Conservation (phyloP, 768 basidiomycete genomes). For the Boletus reticulatus region DNA sequence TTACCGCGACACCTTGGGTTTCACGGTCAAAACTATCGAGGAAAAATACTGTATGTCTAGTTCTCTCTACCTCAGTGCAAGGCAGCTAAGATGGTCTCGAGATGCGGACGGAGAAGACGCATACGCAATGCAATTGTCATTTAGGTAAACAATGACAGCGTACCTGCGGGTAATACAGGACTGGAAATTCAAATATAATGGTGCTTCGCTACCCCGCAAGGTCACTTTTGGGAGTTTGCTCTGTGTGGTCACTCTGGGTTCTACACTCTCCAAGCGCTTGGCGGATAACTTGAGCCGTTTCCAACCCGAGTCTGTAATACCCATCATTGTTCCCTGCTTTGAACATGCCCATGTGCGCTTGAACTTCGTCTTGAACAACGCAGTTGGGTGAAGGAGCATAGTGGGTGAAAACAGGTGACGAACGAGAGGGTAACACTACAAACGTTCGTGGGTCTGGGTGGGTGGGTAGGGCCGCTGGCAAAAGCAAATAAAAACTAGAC, state of each 20-base stretch:
- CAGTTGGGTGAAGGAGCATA: slow-evolving; percentile 69
- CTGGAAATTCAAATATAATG: slow-evolving; percentile 9
- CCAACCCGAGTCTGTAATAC: slow-evolving; percentile 82
- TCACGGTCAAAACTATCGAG: slow-evolving; percentile 82
- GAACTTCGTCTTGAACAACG: slow-evolving; percentile 69
- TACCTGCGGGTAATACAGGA: neutral
- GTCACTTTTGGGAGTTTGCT: neutral
- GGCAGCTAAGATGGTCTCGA: slow-evolving; percentile 31
- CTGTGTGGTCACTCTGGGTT: neutral
- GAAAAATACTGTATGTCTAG: slow-evolving; percentile 83
- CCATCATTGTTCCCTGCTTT: slow-evolving; percentile 78
- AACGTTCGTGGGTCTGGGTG: slow-evolving; percentile 67
- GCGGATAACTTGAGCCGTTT: slow-evolving; percentile 58
- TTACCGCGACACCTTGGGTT: slow-evolving; percentile 88
- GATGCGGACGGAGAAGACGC: slow-evolving; percentile 96
- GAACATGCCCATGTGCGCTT: slow-evolving; percentile 92
- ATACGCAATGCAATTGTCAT: slow-evolving; percentile 79
- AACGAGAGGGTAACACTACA: slow-evolving; percentile 62
- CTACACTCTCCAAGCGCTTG: slow-evolving; percentile 43
- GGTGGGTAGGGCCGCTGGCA: slow-evolving; percentile 67
- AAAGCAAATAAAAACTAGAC: slow-evolving; percentile 71
- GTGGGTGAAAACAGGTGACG: slow-evolving; percentile 44
- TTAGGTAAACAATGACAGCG: slow-evolving; percentile 35
- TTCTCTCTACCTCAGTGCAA: neutral
- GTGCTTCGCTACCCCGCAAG: slow-evolving; percentile 1